A percentile compares a stretch with the other conserved stretches of the same genome.
Conservation (phyloP, 805 yeast genomes). For the Candida xyloterini region DNA sequence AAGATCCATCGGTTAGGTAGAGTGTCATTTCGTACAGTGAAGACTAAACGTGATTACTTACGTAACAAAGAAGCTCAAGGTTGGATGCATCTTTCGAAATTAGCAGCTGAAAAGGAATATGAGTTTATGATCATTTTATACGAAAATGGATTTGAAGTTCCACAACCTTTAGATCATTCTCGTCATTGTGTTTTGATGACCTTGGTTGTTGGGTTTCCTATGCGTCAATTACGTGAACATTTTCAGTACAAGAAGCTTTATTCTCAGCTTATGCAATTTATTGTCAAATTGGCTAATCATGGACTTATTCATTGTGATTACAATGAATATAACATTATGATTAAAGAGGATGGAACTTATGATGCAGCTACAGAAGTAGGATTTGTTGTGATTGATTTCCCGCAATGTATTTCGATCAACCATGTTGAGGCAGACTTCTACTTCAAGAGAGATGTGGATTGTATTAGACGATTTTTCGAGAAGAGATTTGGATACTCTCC, state of each 20-base stretch:
- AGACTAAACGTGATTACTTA: slow-evolving; percentile 89
- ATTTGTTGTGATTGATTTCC: slow-evolving; percentile 94
- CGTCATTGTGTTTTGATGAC: slow-evolving; percentile 95
- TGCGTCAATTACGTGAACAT: slow-evolving; percentile 78
- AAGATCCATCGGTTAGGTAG: slow-evolving; percentile 94
- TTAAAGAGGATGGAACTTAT: slow-evolving; percentile 53
- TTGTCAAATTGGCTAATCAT: slow-evolving; percentile 75
- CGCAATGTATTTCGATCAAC: slow-evolving; percentile 93
- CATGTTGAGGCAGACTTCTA: slow-evolving; percentile 86
- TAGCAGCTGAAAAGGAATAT: slow-evolving; percentile 92
- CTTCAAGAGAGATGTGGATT: slow-evolving; percentile 90
- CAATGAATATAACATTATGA: slow-evolving; percentile 94
- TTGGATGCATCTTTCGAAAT: slow-evolving; percentile 89
- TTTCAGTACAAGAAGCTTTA: slow-evolving; percentile 68
- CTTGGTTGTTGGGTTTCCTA: slow-evolving; percentile 81
- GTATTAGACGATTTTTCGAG: slow-evolving; percentile 79
- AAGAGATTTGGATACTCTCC: slow-evolving; percentile 77
- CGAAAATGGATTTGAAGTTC: slow-evolving; percentile 78
- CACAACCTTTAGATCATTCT: slow-evolving; percentile 83
- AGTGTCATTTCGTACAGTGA: slow-evolving; percentile 87
- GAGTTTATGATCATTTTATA: slow-evolving; percentile 79
- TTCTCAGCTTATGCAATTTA: slow-evolving; percentile 81
- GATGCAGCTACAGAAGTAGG: slow-evolving; percentile 54
- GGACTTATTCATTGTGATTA: slow-evolving; percentile 97
- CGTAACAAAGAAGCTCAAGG: slow-evolving; percentile 68